Conservation (phyloP, 2,329 filamentous ascomycete genomes). For the Aspergillus texensis region DNA sequence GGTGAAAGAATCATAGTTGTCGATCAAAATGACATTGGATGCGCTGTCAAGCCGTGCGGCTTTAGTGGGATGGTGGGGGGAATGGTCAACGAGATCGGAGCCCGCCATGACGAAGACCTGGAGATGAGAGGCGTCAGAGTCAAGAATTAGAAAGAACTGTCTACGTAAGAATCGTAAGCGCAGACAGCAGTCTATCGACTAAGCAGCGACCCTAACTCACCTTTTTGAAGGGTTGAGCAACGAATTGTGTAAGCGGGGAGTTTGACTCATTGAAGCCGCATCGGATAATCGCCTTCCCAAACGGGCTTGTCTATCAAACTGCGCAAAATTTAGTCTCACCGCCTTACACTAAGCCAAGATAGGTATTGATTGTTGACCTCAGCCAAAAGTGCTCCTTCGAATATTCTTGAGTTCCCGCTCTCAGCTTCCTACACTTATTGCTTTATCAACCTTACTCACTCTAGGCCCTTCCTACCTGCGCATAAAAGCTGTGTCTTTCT, state of each 20-base stretch:
- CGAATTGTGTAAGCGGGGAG: slow-evolving; percentile 2
- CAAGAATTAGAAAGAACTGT: not conserved
- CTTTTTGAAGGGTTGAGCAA: not conserved
- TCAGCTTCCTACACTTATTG: slow-evolving; percentile 23
- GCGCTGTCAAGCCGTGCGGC: slow-evolving; percentile 74
- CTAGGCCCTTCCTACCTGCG: slow-evolving; percentile 9
- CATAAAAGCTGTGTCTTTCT: slow-evolving; percentile 16
- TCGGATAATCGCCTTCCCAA: slow-evolving; percentile 16
- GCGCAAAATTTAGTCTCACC: slow-evolving; percentile 30
- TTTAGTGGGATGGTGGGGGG: slow-evolving; percentile 75
- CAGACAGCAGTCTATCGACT: not conserved
- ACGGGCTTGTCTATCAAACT: slow-evolving; percentile 18
- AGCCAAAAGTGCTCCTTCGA: slow-evolving; percentile 29
- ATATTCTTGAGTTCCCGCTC: slow-evolving; percentile 32
- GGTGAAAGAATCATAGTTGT: slow-evolving; percentile 99
- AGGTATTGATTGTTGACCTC: slow-evolving; percentile 43
- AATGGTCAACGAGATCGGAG: slow-evolving; percentile 71
- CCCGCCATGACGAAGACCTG: slow-evolving; percentile 36
- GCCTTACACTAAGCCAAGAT: slow-evolving; percentile 39
- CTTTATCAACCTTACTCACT: slow-evolving; percentile 7
- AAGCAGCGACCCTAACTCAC: not conserved
- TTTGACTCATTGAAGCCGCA: slow-evolving; percentile 11
- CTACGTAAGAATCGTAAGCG: not conserved
- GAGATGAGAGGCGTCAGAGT: slow-evolving; percentile 31
- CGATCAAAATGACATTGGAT: slow-evolving; percentile 89